Evolutionary conservation across 495 filamentous ascomycete species (phyloP).

Genomic region (Xylaria flabelliformis): DNA sequence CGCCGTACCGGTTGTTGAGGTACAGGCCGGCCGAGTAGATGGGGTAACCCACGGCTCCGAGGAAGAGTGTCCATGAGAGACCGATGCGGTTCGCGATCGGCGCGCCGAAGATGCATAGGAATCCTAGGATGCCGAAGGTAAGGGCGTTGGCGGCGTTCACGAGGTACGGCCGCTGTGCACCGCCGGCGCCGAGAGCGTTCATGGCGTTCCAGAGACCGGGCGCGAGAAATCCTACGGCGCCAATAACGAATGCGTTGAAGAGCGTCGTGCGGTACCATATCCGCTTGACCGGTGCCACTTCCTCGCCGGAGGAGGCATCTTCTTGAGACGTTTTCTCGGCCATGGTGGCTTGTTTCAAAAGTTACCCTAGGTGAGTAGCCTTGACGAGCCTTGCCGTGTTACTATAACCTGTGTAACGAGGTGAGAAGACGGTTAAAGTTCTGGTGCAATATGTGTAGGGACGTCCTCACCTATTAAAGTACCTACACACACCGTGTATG

Average conservation of each 20-base stretch:
- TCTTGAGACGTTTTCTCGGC: conserved; percentile 22
- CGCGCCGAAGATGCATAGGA: conserved; percentile 59
- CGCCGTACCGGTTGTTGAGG: conserved; percentile 64
- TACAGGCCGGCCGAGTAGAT: conserved; percentile 64
- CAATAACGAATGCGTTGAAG: conserved; percentile 62
- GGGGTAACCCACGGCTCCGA: conserved; percentile 63
- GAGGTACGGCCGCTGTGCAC: conserved; percentile 60
- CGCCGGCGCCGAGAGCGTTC: conserved; percentile 63
- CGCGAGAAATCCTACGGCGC: conserved; percentile 62
- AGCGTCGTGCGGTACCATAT: conserved; percentile 59
- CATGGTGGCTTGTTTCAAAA: conserved; percentile 5
- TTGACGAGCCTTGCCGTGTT: too few relatives aligned
- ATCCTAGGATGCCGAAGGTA: conserved; percentile 64
- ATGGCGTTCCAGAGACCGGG: conserved; percentile 67
- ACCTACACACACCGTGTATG: not conserved
- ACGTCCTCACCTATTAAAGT: not conserved
- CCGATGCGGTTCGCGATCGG: conserved; percentile 61
- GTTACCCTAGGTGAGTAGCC: not conserved
- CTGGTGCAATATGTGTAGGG: not conserved
- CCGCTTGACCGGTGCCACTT: conserved; percentile 22
- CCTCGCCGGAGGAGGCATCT: not conserved
- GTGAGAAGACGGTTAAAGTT: too few relatives aligned
- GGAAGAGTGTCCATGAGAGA: conserved; percentile 58
- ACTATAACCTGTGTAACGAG: too few relatives aligned
- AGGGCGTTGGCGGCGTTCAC: conserved; percentile 66